phyloP scores from a whole-genome alignment of 441 rosid species.

The Populus hybrid region DNA sequence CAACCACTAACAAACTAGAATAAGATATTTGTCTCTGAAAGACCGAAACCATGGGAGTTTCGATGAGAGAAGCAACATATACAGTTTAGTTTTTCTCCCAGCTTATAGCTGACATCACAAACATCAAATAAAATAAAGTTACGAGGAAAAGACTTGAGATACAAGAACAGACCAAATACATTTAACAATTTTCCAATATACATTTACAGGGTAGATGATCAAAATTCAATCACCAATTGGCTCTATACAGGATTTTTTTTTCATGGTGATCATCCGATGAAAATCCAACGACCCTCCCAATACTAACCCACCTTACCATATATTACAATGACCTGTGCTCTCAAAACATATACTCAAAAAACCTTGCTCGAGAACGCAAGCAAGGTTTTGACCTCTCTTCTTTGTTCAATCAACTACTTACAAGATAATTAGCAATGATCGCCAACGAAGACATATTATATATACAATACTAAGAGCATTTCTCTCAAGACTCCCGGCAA shows the following conservation, averaged over 20 bases:
- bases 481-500: conserved; percentile 19
- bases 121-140: not conserved
- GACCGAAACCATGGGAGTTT: not conserved
- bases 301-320: conserved; percentile 20
- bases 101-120: not conserved
- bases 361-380: conserved; percentile 15
- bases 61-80: not conserved
- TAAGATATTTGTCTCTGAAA: not conserved
- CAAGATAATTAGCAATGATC: conserved; percentile 27
- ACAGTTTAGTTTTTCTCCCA: not conserved
- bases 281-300: conserved; percentile 14
- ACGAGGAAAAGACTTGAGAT: not conserved
- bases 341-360: conserved; percentile 1
- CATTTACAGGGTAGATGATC: conserved; percentile 21
- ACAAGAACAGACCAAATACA: not conserved
- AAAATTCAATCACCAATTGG: conserved; percentile 29
- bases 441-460: conserved; percentile 16
- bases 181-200: conserved; percentile 17
- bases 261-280: conserved; percentile 21
- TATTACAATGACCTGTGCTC: conserved; percentile 29
- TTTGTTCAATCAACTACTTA: conserved; percentile 28
- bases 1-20: not conserved
- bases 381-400: conserved; percentile 11
- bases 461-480: conserved; percentile 28
- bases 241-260: conserved; percentile 28